Conservation (phyloP, 2,329 filamentous ascomycete species). For the Neofusicoccum kwambonambiense region DNA sequence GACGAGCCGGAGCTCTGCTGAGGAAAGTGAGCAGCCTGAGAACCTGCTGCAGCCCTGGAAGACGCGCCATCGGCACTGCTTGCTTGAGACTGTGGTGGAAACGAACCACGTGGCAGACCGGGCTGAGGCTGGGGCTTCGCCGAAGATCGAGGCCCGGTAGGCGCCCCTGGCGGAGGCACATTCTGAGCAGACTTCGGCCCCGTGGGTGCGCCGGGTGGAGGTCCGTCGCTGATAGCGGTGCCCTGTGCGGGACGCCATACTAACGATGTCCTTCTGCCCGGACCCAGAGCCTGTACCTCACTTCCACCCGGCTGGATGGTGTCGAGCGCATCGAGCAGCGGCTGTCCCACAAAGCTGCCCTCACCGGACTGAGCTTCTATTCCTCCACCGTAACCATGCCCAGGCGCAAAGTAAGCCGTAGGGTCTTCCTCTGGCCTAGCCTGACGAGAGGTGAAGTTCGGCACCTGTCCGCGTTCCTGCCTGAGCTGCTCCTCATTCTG, state of each 20-base stretch:
- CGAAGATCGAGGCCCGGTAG: background rate
- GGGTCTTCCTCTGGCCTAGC: background rate
- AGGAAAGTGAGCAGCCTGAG: background rate
- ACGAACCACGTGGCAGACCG: background rate
- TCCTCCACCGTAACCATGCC: background rate
- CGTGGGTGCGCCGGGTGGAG: background rate
- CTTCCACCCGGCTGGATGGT: background rate
- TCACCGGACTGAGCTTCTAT: background rate
- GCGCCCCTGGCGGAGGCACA: background rate
- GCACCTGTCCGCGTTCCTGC: background rate
- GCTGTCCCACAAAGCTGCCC: slow-evolving; percentile 16
- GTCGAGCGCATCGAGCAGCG: slow-evolving; percentile 14
- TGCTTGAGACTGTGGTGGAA: background rate
- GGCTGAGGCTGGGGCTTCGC: background rate
- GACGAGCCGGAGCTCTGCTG: background rate
- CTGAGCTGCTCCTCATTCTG: background rate
- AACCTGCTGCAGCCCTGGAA: background rate
- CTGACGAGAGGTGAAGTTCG: background rate
- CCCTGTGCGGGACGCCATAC: background rate
- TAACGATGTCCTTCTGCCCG: background rate
- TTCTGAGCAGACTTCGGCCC: background rate
- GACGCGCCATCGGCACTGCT: too few relatives aligned
- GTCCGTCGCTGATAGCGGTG: background rate
- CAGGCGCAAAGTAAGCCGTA: background rate
- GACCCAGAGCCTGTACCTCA: background rate